Evolutionary conservation across 225 moss, liverwort and hornwort species (phyloP), one percentile per base, ranked within the genome.

Genomic region (Bryoerythrophyllum caledonicum): DNA sequence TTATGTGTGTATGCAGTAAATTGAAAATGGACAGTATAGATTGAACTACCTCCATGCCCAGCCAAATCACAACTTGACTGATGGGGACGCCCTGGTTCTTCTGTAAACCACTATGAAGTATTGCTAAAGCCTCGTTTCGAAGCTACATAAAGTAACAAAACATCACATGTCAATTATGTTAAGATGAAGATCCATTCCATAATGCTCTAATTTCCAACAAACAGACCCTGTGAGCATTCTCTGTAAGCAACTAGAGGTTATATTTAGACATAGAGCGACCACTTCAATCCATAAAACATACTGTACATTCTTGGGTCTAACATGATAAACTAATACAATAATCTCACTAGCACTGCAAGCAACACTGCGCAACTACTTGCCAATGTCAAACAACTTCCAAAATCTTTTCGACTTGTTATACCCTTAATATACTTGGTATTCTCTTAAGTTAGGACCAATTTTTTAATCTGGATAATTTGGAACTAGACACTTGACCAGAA

Each of bases 21-120:
- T 63, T 81, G 15, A 68, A 21, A 11, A 78, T 56, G 51, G 12
- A 52, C 19, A 69, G 12, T 56, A 70, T n/a, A 72, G 68, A 68
- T 37, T 53, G 56, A 73, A 80, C 44, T 85, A 93, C 96, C 93
- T 95, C 95, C 93, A 93, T 93, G 48, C 90, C 93, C 69, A 99
- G 86, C 95, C 95, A 95, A 49, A 90, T 87, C 46, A 83, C 82
- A 79, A 88, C 79, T 73, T 87, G 86, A 34, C 84, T 72, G 32
- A 95, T 71, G 16, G 95, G 93, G 23, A 99, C 82, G 64, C 99
- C 95, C 81, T 99, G 99, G 76, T 88, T 95, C 86, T 86, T 95
- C 65, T 92, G 90, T 63, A 99, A 82, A 56, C 91, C 95, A 70
- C 88, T 89, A 75, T 95, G 86, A 71, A 99, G 91, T 59, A 93